Evolutionary conservation across 345 rosid species (phyloP).

Genomic region (Melaleuca quinquenervia): DNA sequence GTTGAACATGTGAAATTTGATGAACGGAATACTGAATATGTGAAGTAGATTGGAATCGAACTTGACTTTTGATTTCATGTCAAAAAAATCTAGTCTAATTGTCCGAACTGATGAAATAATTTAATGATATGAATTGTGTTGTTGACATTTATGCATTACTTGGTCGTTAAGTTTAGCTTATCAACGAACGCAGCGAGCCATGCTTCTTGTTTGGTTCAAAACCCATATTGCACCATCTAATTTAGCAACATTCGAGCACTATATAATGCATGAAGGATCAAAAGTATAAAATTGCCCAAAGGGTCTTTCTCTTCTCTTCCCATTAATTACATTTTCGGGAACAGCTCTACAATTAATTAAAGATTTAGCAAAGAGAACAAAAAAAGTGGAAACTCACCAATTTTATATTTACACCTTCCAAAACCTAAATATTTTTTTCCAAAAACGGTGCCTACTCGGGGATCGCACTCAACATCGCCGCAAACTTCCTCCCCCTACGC

Average conservation of each 20-base stretch:
- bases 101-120: background rate
- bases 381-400: background rate
- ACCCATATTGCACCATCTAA: background rate
- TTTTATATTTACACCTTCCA: background rate
- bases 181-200: background rate
- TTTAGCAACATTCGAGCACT: background rate
- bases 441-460: slow-evolving; percentile 48
- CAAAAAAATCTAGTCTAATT: background rate
- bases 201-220: background rate
- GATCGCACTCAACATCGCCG: slow-evolving; percentile 57
- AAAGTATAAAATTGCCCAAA: background rate
- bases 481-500: slow-evolving; percentile 19
- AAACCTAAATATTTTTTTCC: slow-evolving; percentile 1
- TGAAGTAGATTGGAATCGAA: background rate
- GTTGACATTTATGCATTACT: background rate
- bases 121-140: background rate
- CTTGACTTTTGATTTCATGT: background rate
- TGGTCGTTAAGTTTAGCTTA: background rate
- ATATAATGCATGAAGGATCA: background rate
- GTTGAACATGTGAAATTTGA: background rate
- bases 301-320: background rate
- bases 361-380: background rate
- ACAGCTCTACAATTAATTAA: background rate
- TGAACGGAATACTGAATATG: background rate
- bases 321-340: background rate